Percentiles rank a stretch among this genome's conserved stretches.
phyloP scores from a whole-genome alignment of 2,329 filamentous ascomycete genomes.

The Bipolaris sorokiniana region DNA sequence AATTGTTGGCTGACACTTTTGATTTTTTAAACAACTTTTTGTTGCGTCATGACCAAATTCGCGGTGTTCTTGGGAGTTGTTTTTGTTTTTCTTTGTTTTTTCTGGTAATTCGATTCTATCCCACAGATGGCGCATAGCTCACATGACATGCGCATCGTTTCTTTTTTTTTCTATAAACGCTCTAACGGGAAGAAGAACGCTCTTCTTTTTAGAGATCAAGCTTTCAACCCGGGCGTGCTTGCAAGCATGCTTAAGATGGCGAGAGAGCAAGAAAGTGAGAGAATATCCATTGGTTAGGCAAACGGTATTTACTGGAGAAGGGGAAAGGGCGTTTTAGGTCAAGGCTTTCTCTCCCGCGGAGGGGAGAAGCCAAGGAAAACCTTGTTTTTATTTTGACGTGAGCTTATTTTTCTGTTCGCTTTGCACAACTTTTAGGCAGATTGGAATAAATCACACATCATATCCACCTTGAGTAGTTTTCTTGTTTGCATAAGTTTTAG shows the following conservation, averaged over 20 bases:
- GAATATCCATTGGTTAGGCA: background rate
- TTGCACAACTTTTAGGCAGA: no score
- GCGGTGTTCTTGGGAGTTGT: background rate
- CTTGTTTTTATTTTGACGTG: background rate
- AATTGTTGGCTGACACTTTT: background rate
- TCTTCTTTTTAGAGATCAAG: background rate
- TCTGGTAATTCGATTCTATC: background rate
- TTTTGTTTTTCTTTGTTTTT: background rate
- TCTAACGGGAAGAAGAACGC: conserved; percentile 1
- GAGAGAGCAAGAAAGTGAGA: no score
- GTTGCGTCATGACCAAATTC: background rate
- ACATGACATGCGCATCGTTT: conserved; percentile 1
- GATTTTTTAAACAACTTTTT: background rate
- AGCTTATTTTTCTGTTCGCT: background rate
- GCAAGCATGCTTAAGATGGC: background rate
- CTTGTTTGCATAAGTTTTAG: no score
- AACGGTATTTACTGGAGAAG: background rate
- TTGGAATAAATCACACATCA: no score
- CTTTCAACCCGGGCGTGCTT: background rate
- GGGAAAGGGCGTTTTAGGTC: background rate
- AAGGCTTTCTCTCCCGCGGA: background rate
- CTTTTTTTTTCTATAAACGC: background rate
- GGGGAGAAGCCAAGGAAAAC: background rate
- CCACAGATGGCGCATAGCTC: background rate
- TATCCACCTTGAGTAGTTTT: no score